phyloP scores from a whole-genome alignment of 257 asterid species.

The Nicotiana otophora region DNA sequence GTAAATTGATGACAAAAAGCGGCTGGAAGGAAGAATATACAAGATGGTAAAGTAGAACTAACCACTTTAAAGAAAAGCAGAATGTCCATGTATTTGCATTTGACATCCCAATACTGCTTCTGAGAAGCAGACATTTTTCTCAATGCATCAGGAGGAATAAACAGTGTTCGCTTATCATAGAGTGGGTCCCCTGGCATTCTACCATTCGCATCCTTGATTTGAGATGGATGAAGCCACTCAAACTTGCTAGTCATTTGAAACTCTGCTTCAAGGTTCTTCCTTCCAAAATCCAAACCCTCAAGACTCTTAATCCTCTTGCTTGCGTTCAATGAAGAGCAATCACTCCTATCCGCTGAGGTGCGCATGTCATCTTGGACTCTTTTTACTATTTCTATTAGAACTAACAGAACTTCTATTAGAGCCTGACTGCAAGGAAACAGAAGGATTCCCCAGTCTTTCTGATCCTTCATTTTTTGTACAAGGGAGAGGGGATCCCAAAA shows the following conservation, averaged over 20 bases:
- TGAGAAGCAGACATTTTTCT: conserved; percentile 89
- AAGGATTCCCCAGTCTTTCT: conserved; percentile 22
- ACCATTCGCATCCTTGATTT: conserved; percentile 70
- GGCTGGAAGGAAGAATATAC: conserved; percentile 5
- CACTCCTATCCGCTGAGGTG: conserved; percentile 27
- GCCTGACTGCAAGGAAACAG: conserved; percentile 22
- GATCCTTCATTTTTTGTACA: conserved; percentile 22
- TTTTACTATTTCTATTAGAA: conserved; percentile 40
- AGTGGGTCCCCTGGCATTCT: conserved; percentile 61
- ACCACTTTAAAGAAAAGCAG: conserved; percentile 98
- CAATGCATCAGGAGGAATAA: conserved; percentile 70
- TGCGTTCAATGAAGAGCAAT: conserved; percentile 25
- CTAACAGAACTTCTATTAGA: conserved; percentile 23
- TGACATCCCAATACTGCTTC: conserved; percentile 93
- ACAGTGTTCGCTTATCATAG: conserved; percentile 70
- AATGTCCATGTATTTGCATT: conserved; percentile 75
- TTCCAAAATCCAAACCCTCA: conserved; percentile 27
- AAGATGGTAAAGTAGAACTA: conserved; percentile 19
- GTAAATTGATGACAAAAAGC: neutral
- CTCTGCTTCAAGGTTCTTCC: conserved; percentile 32
- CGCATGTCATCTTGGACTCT: conserved; percentile 55
- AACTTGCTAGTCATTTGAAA: conserved; percentile 66
- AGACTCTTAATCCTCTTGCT: conserved; percentile 50
- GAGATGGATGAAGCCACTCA: conserved; percentile 86
- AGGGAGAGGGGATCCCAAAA: conserved; percentile 17